Evolutionary conservation across 306 rosid genomes (phyloP).

Genomic region (Sicyos baderoa): DNA sequence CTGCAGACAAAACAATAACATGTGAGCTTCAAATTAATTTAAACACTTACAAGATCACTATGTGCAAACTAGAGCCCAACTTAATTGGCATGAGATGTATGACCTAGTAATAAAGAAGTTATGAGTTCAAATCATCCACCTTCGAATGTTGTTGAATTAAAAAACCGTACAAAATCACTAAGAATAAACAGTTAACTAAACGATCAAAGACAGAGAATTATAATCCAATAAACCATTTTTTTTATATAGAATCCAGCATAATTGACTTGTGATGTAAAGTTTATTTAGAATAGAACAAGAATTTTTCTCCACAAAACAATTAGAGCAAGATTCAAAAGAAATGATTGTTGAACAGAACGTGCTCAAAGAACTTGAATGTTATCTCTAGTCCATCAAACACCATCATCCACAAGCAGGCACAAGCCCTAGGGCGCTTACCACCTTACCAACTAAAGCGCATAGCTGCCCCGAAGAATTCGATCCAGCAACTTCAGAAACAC

Average conservation of each 20-base stretch:
- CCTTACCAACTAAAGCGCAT: not conserved
- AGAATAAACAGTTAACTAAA: not conserved
- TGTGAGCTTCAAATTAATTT: constrained; percentile 21
- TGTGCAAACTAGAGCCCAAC: not conserved
- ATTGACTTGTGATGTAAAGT: not conserved
- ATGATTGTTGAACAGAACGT: not conserved
- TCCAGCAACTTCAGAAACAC: not conserved
- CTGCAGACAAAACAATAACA: constrained; percentile 24
- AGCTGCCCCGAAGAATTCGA: not conserved
- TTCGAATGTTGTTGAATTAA: too few species aligned
- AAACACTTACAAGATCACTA: not conserved
- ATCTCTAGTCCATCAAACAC: not conserved
- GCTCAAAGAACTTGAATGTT: not conserved
- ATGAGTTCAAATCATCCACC: too few species aligned
- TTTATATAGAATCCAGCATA: not conserved
- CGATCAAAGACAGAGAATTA: not conserved
- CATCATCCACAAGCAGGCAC: not conserved
- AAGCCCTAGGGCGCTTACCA: not conserved
- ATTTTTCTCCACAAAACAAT: not conserved
- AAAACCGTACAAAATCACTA: not conserved
- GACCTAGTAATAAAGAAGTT: too few species aligned
- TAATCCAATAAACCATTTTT: not conserved
- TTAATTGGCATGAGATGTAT: too few species aligned
- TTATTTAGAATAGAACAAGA: not conserved
- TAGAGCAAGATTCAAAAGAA: not conserved